phyloP scores from a whole-genome alignment of 2,329 filamentous ascomycete genomes.

The Eutypella sp. region DNA sequence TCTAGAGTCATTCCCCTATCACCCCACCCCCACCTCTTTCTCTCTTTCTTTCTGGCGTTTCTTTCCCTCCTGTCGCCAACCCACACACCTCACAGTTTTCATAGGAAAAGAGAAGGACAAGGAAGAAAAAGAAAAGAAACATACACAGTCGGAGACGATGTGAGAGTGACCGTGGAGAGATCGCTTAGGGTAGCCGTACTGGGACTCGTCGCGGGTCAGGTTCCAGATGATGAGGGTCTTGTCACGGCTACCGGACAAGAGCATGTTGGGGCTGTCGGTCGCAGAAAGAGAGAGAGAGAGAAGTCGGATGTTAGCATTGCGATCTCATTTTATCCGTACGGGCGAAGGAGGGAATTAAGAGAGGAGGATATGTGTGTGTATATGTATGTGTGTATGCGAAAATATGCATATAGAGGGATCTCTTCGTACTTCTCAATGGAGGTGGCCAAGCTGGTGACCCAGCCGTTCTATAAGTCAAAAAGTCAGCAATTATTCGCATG shows the following conservation, averaged over 20 bases:
- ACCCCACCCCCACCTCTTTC: constrained; percentile 3
- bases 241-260: constrained; percentile 94
- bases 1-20: constrained; percentile 12
- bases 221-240: constrained; percentile 99
- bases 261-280: constrained; percentile 98
- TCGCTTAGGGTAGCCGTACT: constrained; percentile 99
- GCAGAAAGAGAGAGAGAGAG: too few relatives aligned
- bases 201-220: constrained; percentile 95
- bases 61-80: not conserved
- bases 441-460: constrained; percentile 97
- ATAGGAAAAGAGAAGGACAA: not conserved
- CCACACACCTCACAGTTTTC: not conserved
- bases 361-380: too few relatives aligned
- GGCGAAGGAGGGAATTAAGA: too few relatives aligned
- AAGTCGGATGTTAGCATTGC: constrained; percentile 23
- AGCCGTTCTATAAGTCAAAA: constrained; percentile 64
- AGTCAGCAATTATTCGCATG: too few relatives aligned
- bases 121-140: constrained; percentile 35
- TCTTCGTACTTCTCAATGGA: constrained; percentile 91
- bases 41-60: constrained; percentile 5
- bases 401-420: too few relatives aligned
- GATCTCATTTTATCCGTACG: constrained; percentile 12
- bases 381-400: too few relatives aligned
- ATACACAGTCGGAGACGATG: constrained; percentile 99
- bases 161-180: constrained; percentile 98